phyloP scores from a whole-genome alignment of 176 grass and related monocot species.

The Eleusine coracana region DNA sequence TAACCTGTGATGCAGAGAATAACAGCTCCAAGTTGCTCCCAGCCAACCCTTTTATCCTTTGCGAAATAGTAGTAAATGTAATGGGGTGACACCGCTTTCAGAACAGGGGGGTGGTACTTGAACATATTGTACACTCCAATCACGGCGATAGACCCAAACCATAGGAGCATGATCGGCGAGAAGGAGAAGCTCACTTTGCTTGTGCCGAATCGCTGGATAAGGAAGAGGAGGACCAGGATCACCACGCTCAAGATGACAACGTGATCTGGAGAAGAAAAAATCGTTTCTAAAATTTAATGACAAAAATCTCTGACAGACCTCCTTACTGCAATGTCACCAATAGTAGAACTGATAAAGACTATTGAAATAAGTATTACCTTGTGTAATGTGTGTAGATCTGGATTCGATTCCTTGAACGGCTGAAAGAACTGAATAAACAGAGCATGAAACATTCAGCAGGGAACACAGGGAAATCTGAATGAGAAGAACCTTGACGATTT shows the following conservation, averaged over 20 bases:
- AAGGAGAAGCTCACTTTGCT: slow-evolving; percentile 62
- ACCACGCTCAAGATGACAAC: slow-evolving; percentile 55
- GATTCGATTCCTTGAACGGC: slow-evolving; percentile 74
- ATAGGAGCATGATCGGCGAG: slow-evolving; percentile 70
- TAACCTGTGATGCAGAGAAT: slow-evolving; percentile 68
- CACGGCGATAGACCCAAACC: slow-evolving; percentile 51
- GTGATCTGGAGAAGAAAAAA: slow-evolving; percentile 37
- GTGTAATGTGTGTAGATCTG: slow-evolving; percentile 50
- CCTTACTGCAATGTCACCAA: neutral
- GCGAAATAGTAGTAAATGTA: slow-evolving; percentile 67
- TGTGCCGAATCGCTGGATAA: slow-evolving; percentile 59
- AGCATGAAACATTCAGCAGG: neutral
- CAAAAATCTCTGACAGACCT: neutral
- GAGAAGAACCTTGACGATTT: too few relatives aligned
- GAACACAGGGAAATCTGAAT: neutral
- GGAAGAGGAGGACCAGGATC: slow-evolving; percentile 60
- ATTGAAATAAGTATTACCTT: slow-evolving; percentile 21
- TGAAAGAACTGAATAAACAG: slow-evolving; percentile 58
- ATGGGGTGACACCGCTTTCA: slow-evolving; percentile 63
- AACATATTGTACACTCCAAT: slow-evolving; percentile 65
- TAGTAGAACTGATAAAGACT: neutral
- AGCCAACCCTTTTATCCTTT: slow-evolving; percentile 36
- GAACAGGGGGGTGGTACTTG: slow-evolving; percentile 51
- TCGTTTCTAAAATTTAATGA: neutral
- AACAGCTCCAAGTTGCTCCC: slow-evolving; percentile 64